These are phyloP conservation scores for Boletus pseudopeckii DNA, from an alignment of 768 basidiomycete species.

Conservation along the genomic window DNA sequence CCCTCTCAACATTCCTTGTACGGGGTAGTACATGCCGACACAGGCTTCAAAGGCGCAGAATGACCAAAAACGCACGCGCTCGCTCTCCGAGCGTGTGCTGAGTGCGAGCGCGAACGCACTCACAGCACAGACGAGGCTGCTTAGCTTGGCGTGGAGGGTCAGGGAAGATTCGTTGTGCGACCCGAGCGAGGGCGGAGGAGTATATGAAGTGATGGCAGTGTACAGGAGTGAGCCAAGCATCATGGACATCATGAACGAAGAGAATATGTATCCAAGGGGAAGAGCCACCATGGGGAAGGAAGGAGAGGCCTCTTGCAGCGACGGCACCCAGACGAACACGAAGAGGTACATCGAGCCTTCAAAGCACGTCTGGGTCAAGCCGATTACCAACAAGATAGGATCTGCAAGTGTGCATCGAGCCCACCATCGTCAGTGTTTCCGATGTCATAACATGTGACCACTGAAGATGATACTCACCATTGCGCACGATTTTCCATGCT, in stretches of 20 bases:
- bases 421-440: neutral
- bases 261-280: constrained; percentile 78
- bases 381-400: constrained; percentile 57
- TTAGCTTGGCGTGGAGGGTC: constrained; percentile 63
- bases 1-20: constrained; percentile 72
- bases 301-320: constrained; percentile 59
- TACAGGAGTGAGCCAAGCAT: constrained; percentile 75
- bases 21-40: constrained; percentile 77
- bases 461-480: constrained; percentile 34
- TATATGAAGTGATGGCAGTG: constrained; percentile 44
- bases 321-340: constrained; percentile 80
- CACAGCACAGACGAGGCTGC: constrained; percentile 57
- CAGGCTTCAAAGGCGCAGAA: constrained; percentile 76
- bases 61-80: constrained; percentile 60
- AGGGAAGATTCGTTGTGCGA: constrained; percentile 39
- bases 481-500: constrained; percentile 55
- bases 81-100: constrained; percentile 42
- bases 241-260: constrained; percentile 79
- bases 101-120: constrained; percentile 54
- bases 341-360: constrained; percentile 86
- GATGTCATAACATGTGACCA: neutral
- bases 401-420: constrained; percentile 37
- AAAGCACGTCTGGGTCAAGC: constrained; percentile 75
- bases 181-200: constrained; percentile 19
- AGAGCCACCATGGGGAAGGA: constrained; percentile 38